phyloP scores from a whole-genome alignment of 2,329 filamentous ascomycete species.

The Talaromyces piceae region DNA sequence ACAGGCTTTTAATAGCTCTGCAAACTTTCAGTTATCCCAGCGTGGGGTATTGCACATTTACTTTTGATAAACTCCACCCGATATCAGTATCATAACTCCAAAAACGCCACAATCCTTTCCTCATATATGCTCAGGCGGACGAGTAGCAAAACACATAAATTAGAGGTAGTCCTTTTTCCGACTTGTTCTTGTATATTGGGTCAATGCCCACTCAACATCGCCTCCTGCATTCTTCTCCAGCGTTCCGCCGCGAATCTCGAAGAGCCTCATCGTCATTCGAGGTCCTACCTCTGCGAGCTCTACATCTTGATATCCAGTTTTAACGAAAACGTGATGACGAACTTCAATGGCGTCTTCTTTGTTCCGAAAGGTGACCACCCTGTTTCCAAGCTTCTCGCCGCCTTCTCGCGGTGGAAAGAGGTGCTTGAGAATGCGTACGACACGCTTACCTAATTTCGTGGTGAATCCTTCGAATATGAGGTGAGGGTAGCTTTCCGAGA shows the following conservation, averaged over 20 bases:
- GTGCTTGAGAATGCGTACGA: conserved; percentile 88
- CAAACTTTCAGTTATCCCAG: no score
- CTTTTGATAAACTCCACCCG: not conserved
- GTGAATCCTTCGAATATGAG: conserved; percentile 93
- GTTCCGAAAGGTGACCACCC: conserved; percentile 91
- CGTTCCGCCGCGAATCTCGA: conserved; percentile 86
- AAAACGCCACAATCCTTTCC: conserved; percentile 6
- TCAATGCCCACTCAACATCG: conserved; percentile 93
- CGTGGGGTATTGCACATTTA: not conserved
- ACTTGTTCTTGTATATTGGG: conserved; percentile 87
- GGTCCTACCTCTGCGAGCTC: conserved; percentile 86
- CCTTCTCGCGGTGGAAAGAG: conserved; percentile 84
- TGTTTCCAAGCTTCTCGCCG: conserved; percentile 72
- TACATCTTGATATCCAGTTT: conserved; percentile 82
- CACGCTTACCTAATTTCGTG: conserved; percentile 68
- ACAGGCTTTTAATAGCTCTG: no score
- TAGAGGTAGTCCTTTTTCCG: conserved; percentile 93
- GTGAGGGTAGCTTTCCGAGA: conserved; percentile 88
- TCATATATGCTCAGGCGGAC: conserved; percentile 6
- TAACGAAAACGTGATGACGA: conserved; percentile 87
- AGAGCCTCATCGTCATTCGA: conserved; percentile 92
- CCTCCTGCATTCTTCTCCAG: conserved; percentile 84
- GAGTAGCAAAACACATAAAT: conserved; percentile 6
- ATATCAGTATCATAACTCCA: conserved; percentile 1
- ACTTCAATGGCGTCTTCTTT: conserved; percentile 85